Evolutionary conservation across 306 rosid genomes (phyloP).

Genomic region (Hylodesmum podocarpum): DNA sequence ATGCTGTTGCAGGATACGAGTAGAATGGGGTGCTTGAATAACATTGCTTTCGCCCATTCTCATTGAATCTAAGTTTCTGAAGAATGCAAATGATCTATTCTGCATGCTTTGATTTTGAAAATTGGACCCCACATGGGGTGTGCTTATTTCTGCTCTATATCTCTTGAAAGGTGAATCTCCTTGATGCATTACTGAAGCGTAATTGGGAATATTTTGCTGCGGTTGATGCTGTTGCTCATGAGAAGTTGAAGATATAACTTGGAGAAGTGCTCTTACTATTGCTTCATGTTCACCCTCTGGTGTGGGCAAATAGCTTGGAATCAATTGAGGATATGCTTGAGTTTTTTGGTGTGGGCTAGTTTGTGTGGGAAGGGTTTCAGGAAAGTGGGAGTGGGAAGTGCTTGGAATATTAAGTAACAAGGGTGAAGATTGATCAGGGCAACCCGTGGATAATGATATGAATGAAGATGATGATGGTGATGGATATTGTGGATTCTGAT

Average conservation of each 20-base stretch:
- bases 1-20: conserved; percentile 50
- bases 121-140: conserved; percentile 26
- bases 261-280: conserved; percentile 53
- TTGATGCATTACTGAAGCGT: background rate
- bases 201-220: background rate
- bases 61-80: conserved; percentile 40
- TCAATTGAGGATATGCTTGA: conserved; percentile 37
- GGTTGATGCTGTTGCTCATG: conserved; percentile 26
- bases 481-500: conserved; percentile 50
- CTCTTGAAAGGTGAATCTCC: conserved; percentile 50
- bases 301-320: conserved; percentile 37
- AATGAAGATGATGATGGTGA: conserved; percentile 79
- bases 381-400: conserved; percentile 35
- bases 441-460: conserved; percentile 61
- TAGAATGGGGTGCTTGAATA: conserved; percentile 41
- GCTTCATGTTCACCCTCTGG: conserved; percentile 55
- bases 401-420: conserved; percentile 48
- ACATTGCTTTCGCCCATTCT: conserved; percentile 38
- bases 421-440: conserved; percentile 62
- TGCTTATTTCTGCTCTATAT: conserved; percentile 18
- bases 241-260: conserved; percentile 38
- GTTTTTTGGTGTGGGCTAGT: background rate
- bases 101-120: conserved; percentile 39
- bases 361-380: conserved; percentile 31
- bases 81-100: conserved; percentile 61